Conservation (phyloP, 257 asterid genomes). For the Capsicum baccatum region DNA sequence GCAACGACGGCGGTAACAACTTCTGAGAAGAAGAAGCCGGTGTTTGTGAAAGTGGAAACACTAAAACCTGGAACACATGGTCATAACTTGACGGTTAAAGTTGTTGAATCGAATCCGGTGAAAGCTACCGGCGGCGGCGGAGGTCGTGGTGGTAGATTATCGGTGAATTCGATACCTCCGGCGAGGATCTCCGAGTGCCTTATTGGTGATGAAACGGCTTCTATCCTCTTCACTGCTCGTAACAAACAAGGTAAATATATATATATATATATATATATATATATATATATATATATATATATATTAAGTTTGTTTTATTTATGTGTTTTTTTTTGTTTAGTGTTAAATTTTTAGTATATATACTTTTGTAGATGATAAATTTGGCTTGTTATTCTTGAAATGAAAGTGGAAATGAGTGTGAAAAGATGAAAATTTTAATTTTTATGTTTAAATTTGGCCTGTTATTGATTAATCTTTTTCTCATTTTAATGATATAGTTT, state of each 20-base stretch:
- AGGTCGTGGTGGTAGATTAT: slow-evolving; percentile 31
- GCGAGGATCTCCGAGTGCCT: slow-evolving; percentile 47
- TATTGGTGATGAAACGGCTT: slow-evolving; percentile 50
- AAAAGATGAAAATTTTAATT: too few relatives aligned
- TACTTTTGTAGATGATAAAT: too few relatives aligned
- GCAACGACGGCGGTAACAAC: slow-evolving; percentile 25
- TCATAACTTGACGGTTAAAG: slow-evolving; percentile 50
- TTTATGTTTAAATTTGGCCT: too few relatives aligned
- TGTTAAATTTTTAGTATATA: neutral
- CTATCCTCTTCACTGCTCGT: slow-evolving; percentile 47
- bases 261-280: neutral
- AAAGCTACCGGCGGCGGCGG: slow-evolving; percentile 28
- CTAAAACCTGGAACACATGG: slow-evolving; percentile 55
- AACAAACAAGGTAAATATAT: slow-evolving; percentile 41
- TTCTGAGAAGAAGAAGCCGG: slow-evolving; percentile 49
- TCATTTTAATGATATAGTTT: too few relatives aligned
- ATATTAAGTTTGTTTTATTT: neutral
- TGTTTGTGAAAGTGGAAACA: slow-evolving; percentile 47
- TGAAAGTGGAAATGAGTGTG: too few relatives aligned
- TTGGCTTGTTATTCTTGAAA: too few relatives aligned
- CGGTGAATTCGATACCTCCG: slow-evolving; percentile 39
- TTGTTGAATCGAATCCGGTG: slow-evolving; percentile 43
- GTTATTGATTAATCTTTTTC: too few relatives aligned
- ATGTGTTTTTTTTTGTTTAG: neutral
- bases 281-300: neutral